phyloP scores from a whole-genome alignment of 179 eudicot species.

The Pouteria campechiana region DNA sequence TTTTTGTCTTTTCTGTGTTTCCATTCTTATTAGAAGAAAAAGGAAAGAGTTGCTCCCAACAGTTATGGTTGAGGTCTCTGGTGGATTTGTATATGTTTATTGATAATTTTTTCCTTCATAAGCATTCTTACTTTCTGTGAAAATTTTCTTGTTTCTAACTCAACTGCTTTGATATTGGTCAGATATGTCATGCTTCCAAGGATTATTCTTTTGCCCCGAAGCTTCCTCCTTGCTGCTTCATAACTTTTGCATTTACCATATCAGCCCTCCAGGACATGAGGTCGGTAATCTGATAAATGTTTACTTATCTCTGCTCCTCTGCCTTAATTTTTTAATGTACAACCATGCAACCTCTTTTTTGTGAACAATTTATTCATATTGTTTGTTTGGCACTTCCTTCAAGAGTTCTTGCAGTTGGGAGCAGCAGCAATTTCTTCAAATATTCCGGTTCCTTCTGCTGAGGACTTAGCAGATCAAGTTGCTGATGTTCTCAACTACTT shows the following conservation, averaged over 20 bases:
- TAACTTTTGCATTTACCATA: conserved; percentile 94
- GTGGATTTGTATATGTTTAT: neutral
- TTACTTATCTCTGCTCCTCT: conserved; percentile 1
- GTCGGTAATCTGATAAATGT: conserved; percentile 42
- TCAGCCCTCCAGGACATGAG: conserved; percentile 99
- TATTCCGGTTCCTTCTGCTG: conserved; percentile 67
- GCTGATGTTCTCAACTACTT: conserved; percentile 83
- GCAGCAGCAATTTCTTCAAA: conserved; percentile 74
- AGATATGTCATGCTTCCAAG: conserved; percentile 99
- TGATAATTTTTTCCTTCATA: neutral
- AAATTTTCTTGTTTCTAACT: neutral
- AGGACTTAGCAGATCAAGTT: conserved; percentile 84
- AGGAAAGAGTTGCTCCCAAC: too few species aligned
- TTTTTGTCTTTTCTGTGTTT: neutral
- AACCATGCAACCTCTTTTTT: conserved; percentile 2
- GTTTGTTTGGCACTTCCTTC: conserved; percentile 38
- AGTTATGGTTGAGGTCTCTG: neutral
- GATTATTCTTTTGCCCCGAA: conserved; percentile 96
- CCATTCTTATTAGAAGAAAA: too few species aligned
- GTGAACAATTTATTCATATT: conserved; percentile 38
- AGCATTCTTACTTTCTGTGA: neutral
- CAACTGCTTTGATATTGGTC: conserved; percentile 11
- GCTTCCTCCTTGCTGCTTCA: conserved; percentile 97
- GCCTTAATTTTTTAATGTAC: neutral
- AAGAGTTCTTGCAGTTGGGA: conserved; percentile 98